Base-by-base conservation (phyloP, 2,329 filamentous ascomycete species). In the Alternaria sp. region DNA sequence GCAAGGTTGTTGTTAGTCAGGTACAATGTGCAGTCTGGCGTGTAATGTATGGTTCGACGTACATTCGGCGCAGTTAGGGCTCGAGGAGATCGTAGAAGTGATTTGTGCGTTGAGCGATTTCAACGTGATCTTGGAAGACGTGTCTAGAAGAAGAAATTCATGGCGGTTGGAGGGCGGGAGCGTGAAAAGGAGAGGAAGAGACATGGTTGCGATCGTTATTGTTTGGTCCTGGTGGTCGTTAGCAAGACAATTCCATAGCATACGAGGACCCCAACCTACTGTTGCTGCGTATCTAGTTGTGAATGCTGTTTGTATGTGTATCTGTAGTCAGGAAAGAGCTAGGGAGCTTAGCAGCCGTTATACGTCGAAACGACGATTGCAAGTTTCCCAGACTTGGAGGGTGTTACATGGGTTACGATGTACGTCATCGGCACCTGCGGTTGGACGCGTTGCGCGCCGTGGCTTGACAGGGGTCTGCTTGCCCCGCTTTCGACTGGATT, bases 111-210 rank as follows among this genome's bases (percentile, higher is more conserved):
- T 78, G 2, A 78, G 68, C 7, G 68, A 51, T 51, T 78, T 78
- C 22, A 78, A 61, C 2, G 64, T 64, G 9, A 65, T 55, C 22
- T 72, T 71, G 2, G 59, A 42, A 28, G 64, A 55, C 0, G 66
- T 54, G 59, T 73, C 67, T 36, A 77, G 61, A 9, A 72, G 60
- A 53, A 78, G 67, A 54, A 77, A 61, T 56, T 78, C 75, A 59
- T 78, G 75, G 24, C 75, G 66, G 65, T 66, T 71, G 11, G 66
- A 69, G 20, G 75, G 75, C 3, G 75, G 71, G 20, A 77, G 54
- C 16, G 74, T 77, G 68, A 78, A 76, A 63, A 78, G 64, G 63
- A 78, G 36, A 30, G 75, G 75, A 44, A 75, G 61, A 16, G 70
- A 67, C 68, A 71, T 72, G 28, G 30, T 63, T 57, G 56, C 32